Evolutionary conservation across 1,139 yeast genomes (phyloP).

Genomic region (Groenewaldozyma sp.): DNA sequence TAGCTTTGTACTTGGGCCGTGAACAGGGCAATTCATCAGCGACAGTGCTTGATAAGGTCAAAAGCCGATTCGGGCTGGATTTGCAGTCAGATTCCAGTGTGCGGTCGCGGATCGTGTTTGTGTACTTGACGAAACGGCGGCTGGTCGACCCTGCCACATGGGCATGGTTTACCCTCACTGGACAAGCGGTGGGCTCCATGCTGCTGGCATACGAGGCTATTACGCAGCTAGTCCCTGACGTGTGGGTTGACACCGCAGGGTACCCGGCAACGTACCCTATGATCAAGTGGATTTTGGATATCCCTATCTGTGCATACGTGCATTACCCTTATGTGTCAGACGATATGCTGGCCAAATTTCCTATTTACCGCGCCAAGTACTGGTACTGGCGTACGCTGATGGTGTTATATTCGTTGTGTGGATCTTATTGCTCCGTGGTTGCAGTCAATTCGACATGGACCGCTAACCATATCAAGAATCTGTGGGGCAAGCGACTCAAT

Average conservation of each 20-base stretch:
- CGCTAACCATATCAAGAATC: slow-evolving; percentile 51
- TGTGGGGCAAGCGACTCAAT: slow-evolving; percentile 39
- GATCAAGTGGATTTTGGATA: slow-evolving; percentile 42
- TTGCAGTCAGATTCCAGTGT: slow-evolving; percentile 28
- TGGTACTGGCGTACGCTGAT: slow-evolving; percentile 65
- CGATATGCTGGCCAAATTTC: slow-evolving; percentile 53
- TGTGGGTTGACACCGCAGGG: slow-evolving; percentile 94
- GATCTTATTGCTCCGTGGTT: slow-evolving; percentile 55
- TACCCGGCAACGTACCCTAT: slow-evolving; percentile 77
- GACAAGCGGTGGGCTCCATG: slow-evolving; percentile 79
- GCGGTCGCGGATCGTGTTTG: slow-evolving; percentile 50
- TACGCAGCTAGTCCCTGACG: slow-evolving; percentile 63
- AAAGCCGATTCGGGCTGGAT: slow-evolving; percentile 55
- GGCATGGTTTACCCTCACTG: slow-evolving; percentile 72
- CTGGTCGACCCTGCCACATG: slow-evolving; percentile 65
- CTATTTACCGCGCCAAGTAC: slow-evolving; percentile 34
- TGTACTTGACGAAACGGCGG: slow-evolving; percentile 54
- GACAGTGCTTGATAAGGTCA: slow-evolving; percentile 49
- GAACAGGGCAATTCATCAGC: slow-evolving; percentile 35
- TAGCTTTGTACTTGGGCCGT: slow-evolving; percentile 70
- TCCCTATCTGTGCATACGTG: slow-evolving; percentile 80
- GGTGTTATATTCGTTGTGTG: slow-evolving; percentile 44
- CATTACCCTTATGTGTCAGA: slow-evolving; percentile 88
- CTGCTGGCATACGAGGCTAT: slow-evolving; percentile 65
- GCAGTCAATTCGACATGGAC: slow-evolving; percentile 93